Evolutionary conservation across 2,329 filamentous ascomycete genomes (phyloP).

Genomic region (Dothiorella sarmentorum): DNA sequence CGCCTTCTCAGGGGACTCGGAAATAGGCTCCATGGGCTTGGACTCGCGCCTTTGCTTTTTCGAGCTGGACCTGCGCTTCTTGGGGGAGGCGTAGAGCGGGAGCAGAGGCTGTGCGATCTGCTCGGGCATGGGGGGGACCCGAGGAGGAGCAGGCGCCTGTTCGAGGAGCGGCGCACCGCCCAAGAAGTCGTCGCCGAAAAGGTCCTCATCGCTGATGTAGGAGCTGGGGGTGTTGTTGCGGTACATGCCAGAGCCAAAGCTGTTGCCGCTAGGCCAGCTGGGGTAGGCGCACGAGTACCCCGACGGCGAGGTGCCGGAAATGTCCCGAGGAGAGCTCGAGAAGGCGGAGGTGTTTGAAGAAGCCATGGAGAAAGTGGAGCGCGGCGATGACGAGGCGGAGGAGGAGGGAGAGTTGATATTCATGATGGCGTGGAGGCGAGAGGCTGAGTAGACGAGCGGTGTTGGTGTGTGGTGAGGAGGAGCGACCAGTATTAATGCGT

Average conservation of each 20-base stretch:
- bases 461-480: neutral
- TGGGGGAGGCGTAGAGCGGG: slow-evolving; percentile 37
- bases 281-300: slow-evolving; percentile 40
- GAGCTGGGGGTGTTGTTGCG: slow-evolving; percentile 37
- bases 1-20: slow-evolving; percentile 37
- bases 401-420: slow-evolving; percentile 8
- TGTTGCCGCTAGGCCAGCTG: slow-evolving; percentile 38
- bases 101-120: slow-evolving; percentile 35
- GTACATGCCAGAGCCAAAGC: slow-evolving; percentile 26
- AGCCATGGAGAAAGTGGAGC: slow-evolving; percentile 34
- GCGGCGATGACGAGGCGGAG: slow-evolving; percentile 35
- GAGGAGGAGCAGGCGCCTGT: slow-evolving; percentile 40
- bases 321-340: slow-evolving; percentile 26
- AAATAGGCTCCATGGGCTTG: slow-evolving; percentile 43
- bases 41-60: slow-evolving; percentile 39
- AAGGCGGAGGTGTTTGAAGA: slow-evolving; percentile 30
- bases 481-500: neutral
- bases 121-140: slow-evolving; percentile 26
- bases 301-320: slow-evolving; percentile 21
- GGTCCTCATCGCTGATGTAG: slow-evolving; percentile 42
- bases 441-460: neutral
- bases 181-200: slow-evolving; percentile 39
- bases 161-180: slow-evolving; percentile 34
- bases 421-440: slow-evolving; percentile 3
- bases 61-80: slow-evolving; percentile 39